A percentile compares a stretch with the other conserved stretches of the same genome.
Conservation (phyloP, 164 flowering plant species). For the Sedum album region DNA sequence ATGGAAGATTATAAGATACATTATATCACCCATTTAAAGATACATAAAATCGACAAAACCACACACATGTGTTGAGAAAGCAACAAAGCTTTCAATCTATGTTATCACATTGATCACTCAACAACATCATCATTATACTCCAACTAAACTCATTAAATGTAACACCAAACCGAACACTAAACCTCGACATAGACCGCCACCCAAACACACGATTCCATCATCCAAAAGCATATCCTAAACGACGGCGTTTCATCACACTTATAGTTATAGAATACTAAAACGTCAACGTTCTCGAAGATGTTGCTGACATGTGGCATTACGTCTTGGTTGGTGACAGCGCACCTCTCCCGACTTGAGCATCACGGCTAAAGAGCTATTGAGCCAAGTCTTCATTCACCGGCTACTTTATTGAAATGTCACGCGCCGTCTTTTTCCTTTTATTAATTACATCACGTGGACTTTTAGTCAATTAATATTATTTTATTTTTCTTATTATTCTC, state of each 20-base stretch:
- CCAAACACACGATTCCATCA: background rate
- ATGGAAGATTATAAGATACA: no score
- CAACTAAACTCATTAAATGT: background rate
- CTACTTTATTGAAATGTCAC: no score
- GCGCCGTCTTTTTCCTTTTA: slow-evolving; percentile 2
- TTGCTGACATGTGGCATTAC: background rate
- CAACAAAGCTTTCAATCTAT: background rate
- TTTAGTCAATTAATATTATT: no score
- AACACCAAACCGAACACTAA: slow-evolving; percentile 1
- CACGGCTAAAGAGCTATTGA: background rate
- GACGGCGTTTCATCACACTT: background rate
- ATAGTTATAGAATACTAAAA: no score
- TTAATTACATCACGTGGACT: background rate
- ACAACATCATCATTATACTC: background rate
- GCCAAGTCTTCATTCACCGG: no score
- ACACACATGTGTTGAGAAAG: no score
- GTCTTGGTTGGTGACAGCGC: background rate
- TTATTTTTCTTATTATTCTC: background rate
- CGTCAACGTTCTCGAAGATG: background rate
- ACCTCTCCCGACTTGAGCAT: slow-evolving; percentile 2
- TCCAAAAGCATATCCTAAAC: background rate
- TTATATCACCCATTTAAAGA: no score
- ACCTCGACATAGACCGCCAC: background rate
- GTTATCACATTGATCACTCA: background rate
- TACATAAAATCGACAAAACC: no score